Base-by-base conservation (phyloP, 2,329 filamentous ascomycete genomes). In the Fonsecaea erecta region DNA sequence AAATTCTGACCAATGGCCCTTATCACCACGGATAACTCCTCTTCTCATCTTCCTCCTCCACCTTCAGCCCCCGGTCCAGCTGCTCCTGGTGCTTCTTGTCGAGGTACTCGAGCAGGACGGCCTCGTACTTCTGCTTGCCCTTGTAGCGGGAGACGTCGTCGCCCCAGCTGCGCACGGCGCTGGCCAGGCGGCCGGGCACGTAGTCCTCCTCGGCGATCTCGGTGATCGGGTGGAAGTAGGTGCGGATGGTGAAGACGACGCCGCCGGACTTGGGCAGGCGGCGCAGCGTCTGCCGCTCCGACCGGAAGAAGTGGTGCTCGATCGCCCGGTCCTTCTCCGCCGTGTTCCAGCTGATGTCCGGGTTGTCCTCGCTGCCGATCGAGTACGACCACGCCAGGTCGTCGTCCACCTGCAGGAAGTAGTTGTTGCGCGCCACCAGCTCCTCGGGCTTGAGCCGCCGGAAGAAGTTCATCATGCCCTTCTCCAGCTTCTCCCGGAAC, bases 391-490 rank as follows among this genome's bases (percentile, higher is more conserved):
- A 96, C 0, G 89, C 81, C 1, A 96, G 80, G 4, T 84, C 78
- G 63, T 93, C 90, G 73, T 96, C 92, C 0, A 95, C 91, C 77
- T 96, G 92, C 68, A 96, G 85, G 79, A 96, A 96, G 77, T 95
- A 96, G 75, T 95, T 94, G 75, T 93, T 92, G 64, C 91, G 82
- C 21, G 87, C 71, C 26, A 90, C 85, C 0, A 87, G 84, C 52
- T 86, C 85, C 48, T 92, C 87, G 0, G 89, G 89, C 73, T 85
- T 83, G 0, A 95, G 76, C 0, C 92, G 81, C 0, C 85, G 82
- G 79, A 96, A 95, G 80, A 96, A 93, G 74, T 90, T 92, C 79
- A 84, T 84, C 90, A 93, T 94, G 12, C 90, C 89, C 65, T 86
- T 88, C 74, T 93, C 88, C 11, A 94, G 80, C 73, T 91, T 92